Percentiles rank a stretch among this genome's conserved stretches.
Evolutionary conservation across 768 basidiomycete genomes (phyloP).

Genomic region (Phanerochaete sordida): DNA sequence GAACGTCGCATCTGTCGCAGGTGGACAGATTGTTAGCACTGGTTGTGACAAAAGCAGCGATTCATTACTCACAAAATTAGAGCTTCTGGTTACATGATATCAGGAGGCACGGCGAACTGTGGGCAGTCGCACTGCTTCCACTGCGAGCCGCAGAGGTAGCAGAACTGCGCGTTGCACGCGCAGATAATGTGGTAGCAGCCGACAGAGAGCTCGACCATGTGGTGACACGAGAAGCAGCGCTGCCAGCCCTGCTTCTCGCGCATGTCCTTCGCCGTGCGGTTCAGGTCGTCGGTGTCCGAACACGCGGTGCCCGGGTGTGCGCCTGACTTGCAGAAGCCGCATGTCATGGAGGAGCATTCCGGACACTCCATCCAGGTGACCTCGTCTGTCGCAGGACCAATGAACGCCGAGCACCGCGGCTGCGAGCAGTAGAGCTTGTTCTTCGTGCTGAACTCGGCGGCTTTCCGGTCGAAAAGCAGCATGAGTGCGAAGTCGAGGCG

Average conservation of each 20-base stretch:
- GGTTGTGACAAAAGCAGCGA: not conserved
- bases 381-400: constrained; percentile 9
- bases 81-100: not conserved
- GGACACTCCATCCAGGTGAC: not conserved
- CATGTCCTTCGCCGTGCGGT: constrained; percentile 3
- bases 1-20: not conserved
- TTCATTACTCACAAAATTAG: not conserved
- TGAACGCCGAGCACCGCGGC: constrained; percentile 18
- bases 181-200: constrained; percentile 26
- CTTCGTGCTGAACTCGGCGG: constrained; percentile 16
- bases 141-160: constrained; percentile 24
- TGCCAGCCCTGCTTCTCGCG: constrained; percentile 16
- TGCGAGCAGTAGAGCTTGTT: constrained; percentile 19
- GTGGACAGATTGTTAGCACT: not conserved
- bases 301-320: constrained; percentile 8
- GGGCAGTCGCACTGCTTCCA: constrained; percentile 24
- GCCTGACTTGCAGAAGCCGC: constrained; percentile 10
- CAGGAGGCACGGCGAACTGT: constrained; percentile 8
- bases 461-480: constrained; percentile 7
- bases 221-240: constrained; percentile 18
- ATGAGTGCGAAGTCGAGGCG: constrained; percentile 6
- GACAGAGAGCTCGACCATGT: constrained; percentile 14
- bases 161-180: constrained; percentile 25
- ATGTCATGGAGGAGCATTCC: not conserved
- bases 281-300: constrained; percentile 11